Evolutionary conservation across 805 yeast species (phyloP).

Genomic region (Nakazawaea ernobii): DNA sequence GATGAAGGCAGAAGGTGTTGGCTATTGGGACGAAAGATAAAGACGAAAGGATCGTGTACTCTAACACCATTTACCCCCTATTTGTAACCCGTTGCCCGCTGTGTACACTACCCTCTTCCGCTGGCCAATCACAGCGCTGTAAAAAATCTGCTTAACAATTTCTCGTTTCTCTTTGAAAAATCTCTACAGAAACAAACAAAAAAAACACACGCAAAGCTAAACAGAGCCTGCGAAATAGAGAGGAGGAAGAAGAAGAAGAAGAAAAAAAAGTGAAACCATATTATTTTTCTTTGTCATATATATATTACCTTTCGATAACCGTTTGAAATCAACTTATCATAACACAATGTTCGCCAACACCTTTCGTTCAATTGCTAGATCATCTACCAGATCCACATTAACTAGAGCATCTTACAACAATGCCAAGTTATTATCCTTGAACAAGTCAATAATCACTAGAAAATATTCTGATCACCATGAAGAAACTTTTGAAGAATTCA

Average conservation of each 20-base stretch:
- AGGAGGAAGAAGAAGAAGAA: neutral
- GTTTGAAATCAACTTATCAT: neutral
- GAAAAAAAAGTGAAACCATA: slow-evolving; percentile 3
- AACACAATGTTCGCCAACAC: slow-evolving; percentile 26
- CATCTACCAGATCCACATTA: slow-evolving; percentile 20
- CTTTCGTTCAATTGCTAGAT: slow-evolving; percentile 29
- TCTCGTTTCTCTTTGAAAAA: no score
- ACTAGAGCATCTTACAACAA: slow-evolving; percentile 11
- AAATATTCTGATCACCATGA: slow-evolving; percentile 80
- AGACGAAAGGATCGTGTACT: neutral
- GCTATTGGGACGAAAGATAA: neutral
- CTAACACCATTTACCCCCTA: neutral
- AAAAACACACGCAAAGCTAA: neutral
- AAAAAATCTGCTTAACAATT: no score
- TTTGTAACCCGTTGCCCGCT: no score
- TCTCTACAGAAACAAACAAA: neutral
- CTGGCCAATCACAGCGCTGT: neutral
- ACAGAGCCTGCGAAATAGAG: neutral
- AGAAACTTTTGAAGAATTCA: slow-evolving; percentile 93
- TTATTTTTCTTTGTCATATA: neutral
- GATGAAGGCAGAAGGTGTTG: neutral
- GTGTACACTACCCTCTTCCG: neutral
- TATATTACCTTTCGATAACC: neutral
- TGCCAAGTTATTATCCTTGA: slow-evolving; percentile 16
- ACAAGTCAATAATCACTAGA: slow-evolving; percentile 36